Evolutionary conservation across 2,329 filamentous ascomycete genomes (phyloP), one percentile per base, ranked within the genome.

Genomic region (Cladophialophora psammophila): DNA sequence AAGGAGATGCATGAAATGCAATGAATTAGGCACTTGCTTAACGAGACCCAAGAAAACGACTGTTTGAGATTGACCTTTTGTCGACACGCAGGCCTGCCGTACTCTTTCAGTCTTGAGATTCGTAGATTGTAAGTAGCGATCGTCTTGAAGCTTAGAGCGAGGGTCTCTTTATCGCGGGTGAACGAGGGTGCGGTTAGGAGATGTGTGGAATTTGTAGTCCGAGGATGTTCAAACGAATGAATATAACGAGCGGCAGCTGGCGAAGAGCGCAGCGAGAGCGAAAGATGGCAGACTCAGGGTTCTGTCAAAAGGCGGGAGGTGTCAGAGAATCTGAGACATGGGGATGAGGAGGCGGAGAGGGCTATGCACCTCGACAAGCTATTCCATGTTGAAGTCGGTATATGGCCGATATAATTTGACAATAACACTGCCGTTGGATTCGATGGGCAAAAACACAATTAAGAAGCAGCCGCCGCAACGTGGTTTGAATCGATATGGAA

Each of bases 191-290:
- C 31, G 38, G 18, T 55, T 20, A 36, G 34, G 48, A 20, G 48
- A 26, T 35, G 31, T 35, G 12, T 48, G 9, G 45, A 38, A 13
- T 13, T 32, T 13, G 18, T 35, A 8, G 59, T 53, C 34, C 26
- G 34, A 34, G n/a, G 10, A 34, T 55, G 52, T 60, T 32, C 38
- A 67, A 63, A 56, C 38, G 66, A 54, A 56, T 60, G 60, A 56
- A 61, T 40, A 52, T 53, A 65, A 66, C 55, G 68, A 67, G 52
- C 48, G 68, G 68, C 62, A 57, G 68, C 68, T 68, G 68, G 65
- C 65, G 32, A 57, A 50, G 50, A 53, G 65, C 65, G 18, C 61
- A 58, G 61, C 61, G 40, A 50, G 58, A 65, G 53, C 31, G 32
- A 54, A 50, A 48, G 42, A 53, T 32, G 38, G 57, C 35, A 61